These are phyloP conservation scores for Arctostaphylos glauca DNA, from an alignment of 148 eudicot species.

Conservation along the genomic window DNA sequence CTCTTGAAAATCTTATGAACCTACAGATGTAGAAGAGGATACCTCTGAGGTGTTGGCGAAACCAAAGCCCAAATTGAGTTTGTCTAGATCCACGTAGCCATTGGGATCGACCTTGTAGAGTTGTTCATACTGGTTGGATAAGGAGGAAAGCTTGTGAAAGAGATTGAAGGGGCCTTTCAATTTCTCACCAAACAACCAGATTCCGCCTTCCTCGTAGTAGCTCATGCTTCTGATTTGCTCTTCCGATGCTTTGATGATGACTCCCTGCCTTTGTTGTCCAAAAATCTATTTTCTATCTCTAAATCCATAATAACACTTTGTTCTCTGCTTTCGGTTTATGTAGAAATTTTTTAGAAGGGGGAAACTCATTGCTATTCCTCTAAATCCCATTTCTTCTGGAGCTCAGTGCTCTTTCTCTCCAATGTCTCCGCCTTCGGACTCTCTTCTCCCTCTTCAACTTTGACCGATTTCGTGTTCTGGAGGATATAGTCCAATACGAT, in stretches of 20 bases:
- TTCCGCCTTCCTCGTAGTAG: constrained; percentile 39
- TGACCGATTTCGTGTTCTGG: too few relatives aligned
- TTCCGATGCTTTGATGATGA: constrained; percentile 45
- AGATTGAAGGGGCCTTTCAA: constrained; percentile 41
- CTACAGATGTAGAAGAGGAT: constrained; percentile 45
- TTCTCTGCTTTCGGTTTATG: too few relatives aligned
- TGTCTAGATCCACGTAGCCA: constrained; percentile 38
- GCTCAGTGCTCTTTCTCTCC: too few relatives aligned
- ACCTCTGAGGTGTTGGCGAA: constrained; percentile 72
- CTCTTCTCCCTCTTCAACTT: too few relatives aligned
- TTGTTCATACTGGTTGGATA: constrained; percentile 53
- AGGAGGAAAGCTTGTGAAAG: constrained; percentile 39
- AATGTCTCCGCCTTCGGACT: too few relatives aligned
- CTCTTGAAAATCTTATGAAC: constrained; percentile 54
- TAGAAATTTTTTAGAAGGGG: too few relatives aligned
- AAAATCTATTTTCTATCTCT: constrained; percentile 18
- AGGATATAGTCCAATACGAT: too few relatives aligned
- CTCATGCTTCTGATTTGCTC: constrained; percentile 72
- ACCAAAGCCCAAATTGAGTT: constrained; percentile 44
- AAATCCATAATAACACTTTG: too few relatives aligned
- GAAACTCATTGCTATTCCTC: too few relatives aligned
- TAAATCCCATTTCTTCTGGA: too few relatives aligned
- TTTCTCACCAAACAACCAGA: constrained; percentile 58
- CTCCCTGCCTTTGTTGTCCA: constrained; percentile 46
- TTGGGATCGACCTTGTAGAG: constrained; percentile 39